phyloP scores from a whole-genome alignment of 805 yeast genomes.

The Ogataea salicorniae region DNA sequence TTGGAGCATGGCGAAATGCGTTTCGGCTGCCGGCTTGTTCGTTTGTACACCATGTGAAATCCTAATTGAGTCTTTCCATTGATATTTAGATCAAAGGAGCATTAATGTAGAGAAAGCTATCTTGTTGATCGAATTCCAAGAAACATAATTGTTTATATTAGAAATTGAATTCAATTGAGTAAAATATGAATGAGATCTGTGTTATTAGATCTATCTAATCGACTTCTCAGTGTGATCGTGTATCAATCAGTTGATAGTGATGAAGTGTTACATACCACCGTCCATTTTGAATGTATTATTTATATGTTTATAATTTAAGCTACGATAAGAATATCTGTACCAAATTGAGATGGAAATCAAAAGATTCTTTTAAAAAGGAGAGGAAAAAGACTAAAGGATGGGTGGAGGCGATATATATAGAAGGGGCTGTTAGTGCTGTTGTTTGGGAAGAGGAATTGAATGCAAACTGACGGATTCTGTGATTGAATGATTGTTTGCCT shows the following conservation, averaged over 20 bases:
- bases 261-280: slow-evolving; percentile 44
- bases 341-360: slow-evolving; percentile 6
- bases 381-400: slow-evolving; percentile 2
- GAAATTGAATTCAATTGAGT: no score
- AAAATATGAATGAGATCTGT: not conserved
- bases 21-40: no score
- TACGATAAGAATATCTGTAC: slow-evolving; percentile 1
- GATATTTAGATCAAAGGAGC: no score
- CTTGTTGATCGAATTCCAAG: no score
- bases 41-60: no score
- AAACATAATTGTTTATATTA: no score
- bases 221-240: not conserved
- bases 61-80: no score
- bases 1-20: no score
- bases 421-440: not conserved
- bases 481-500: slow-evolving; percentile 2
- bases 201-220: not conserved
- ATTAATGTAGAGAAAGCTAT: no score
- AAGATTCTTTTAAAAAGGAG: slow-evolving; percentile 10
- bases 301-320: slow-evolving; percentile 7
- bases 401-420: slow-evolving; percentile 1
- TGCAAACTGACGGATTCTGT: slow-evolving; percentile 2
- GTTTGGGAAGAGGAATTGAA: no score
- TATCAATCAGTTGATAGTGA: not conserved
- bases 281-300: slow-evolving; percentile 40